Evolutionary conservation across 169 alveolate species (phyloP).

Genomic region (Plasmodium coatneyi): DNA sequence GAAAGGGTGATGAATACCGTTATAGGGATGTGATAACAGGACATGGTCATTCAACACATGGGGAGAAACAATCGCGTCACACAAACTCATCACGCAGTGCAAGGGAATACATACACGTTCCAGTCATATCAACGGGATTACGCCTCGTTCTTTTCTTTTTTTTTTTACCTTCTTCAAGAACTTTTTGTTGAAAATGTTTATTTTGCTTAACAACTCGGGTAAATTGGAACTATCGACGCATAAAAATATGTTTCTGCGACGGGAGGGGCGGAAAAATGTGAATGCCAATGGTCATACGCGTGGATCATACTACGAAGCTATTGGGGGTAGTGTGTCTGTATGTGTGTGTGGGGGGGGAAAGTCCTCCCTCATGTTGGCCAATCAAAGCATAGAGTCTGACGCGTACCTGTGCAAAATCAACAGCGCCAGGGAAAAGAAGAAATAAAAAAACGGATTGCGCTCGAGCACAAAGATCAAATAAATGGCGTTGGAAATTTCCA

Average conservation of each 20-base stretch:
- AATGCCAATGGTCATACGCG: neutral
- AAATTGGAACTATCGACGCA: conserved; percentile 71
- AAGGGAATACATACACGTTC: neutral
- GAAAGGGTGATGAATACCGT: neutral
- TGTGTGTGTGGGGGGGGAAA: neutral
- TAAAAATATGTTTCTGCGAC: conserved; percentile 59
- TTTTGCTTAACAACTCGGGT: conserved; percentile 68
- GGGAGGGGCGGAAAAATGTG: neutral
- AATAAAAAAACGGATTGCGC: conserved; percentile 77
- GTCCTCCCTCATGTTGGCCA: neutral
- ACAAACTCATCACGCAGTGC: neutral
- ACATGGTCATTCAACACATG: neutral
- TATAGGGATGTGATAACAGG: too few species aligned
- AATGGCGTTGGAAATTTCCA: conserved; percentile 73
- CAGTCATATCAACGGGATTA: neutral
- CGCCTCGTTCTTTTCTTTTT: neutral
- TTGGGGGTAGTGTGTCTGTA: neutral
- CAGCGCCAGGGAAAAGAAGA: conserved; percentile 80
- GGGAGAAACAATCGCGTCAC: neutral
- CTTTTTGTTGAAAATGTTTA: conserved; percentile 56
- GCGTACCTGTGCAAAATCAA: conserved; percentile 72
- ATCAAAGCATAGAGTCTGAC: neutral
- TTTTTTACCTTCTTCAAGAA: conserved; percentile 65
- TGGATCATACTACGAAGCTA: neutral
- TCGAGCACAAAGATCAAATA: conserved; percentile 78